Conservation (phyloP, 352 stramenopile genomes). For the Pythium sukuiense region DNA sequence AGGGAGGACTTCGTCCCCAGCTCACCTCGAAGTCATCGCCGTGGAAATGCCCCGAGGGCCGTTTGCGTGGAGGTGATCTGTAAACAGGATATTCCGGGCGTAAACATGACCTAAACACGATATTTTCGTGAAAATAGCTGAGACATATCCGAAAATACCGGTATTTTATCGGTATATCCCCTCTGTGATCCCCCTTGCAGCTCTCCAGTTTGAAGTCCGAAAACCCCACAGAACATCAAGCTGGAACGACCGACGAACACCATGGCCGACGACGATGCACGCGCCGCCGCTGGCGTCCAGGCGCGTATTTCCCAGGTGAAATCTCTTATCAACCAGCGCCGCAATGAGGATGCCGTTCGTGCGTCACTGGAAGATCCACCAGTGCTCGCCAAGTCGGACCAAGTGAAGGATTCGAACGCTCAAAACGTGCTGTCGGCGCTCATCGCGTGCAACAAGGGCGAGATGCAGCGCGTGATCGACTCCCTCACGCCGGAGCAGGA, state of each 20-base stretch:
- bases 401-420: constrained; percentile 73
- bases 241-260: constrained; percentile 4
- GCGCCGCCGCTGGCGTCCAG: constrained; percentile 55
- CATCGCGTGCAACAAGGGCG: constrained; percentile 84
- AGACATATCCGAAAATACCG: neutral
- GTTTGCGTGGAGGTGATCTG: neutral
- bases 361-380: constrained; percentile 75
- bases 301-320: constrained; percentile 65
- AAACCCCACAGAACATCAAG: constrained; percentile 2
- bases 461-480: constrained; percentile 84
- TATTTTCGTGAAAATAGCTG: neutral
- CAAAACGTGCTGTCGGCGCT: constrained; percentile 76
- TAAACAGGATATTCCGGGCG: neutral
- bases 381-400: constrained; percentile 57
- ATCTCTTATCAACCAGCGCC: constrained; percentile 68
- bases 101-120: neutral
- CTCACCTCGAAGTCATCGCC: neutral
- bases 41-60: neutral
- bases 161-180: constrained; percentile 2
- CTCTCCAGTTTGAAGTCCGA: constrained; percentile 27
- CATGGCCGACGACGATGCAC: constrained; percentile 63
- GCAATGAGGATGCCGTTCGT: constrained; percentile 80
- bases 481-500: constrained; percentile 63
- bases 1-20: neutral
- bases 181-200: neutral